Base-by-base conservation (phyloP, 2,329 filamentous ascomycete genomes). In the Fusarium sp. region DNA sequence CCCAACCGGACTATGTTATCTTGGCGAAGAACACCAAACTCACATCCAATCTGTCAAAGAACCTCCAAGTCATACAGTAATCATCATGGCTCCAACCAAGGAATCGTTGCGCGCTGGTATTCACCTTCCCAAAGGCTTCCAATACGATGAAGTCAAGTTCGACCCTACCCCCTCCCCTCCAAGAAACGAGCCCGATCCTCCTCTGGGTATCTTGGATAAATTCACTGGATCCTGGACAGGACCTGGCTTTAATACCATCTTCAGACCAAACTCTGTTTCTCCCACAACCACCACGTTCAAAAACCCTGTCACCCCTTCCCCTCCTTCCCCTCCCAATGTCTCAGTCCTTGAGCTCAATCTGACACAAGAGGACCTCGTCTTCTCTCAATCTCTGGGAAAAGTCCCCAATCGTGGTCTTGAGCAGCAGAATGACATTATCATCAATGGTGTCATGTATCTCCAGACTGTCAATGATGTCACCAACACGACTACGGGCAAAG, bases 391-490 rank as follows among this genome's bases (percentile, higher is more conserved):
- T 2, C 5, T 58, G 1, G 55, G 50, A 5, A 58, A n/a, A 19
- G 55, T 58, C 0, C 55, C 55, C 3, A 58, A 58, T 6, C 55
- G 55, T 7, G 55, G 55, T 6, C 42, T 58, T 6, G 40, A 56
- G 7, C 15, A 39, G 21, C 55, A 58, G 17, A 58, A 58, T 23
- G 55, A 58, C n/a, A 56, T 58, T 6, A 17, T 42, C 8, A 32
- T 58, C 15, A 58, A 56, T 26, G 55, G 55, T 4, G 40, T 58
- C 20, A 36, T 40, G 2, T 58, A 58, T 20, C 55, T 58, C 10
- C 55, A 58, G 8, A 56, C 50, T 6, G 55, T 58, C 14, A 56
- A 58, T n/a, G 55, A 58, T 47, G 55, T 58, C 7, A 58, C 55
- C 26, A 58, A 58, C 17, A 56, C 34, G 3, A 11, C 14, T 3